Evolutionary conservation across 2,329 filamentous ascomycete genomes (phyloP), one percentile per base, ranked within the genome.

Genomic region (Helotiales sp.): DNA sequence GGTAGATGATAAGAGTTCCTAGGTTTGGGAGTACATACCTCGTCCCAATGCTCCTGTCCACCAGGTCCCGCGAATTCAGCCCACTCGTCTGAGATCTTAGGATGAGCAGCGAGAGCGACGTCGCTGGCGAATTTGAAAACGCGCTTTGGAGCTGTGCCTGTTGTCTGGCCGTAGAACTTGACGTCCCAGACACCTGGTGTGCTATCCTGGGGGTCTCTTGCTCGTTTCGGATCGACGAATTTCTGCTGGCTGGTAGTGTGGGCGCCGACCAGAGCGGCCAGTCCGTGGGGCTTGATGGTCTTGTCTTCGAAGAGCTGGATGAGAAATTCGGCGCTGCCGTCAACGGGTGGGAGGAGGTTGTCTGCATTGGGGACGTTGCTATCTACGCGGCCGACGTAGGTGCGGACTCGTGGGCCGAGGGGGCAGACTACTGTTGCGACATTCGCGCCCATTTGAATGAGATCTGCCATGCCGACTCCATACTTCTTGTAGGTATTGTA

Each of bases 241-340:
- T 78, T 79, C 70, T 87, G 84, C 69, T 78, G 80, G 7, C 82
- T 80, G 7, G 81, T 78, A 2, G 82, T 82, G 74, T 88, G 86
- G 0, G 86, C 85, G 62, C 86, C 86, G 2, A 87, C 71, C 1
- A 88, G 81, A 1, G 86, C 85, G 1, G 84, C 81, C 3, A 87
- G 80, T 61, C 86, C 85, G 80, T 80, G 0, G 82, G 79, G 20
- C 26, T 75, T 78, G 70, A 88, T 85, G 2, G 84, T 86, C 76
- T 88, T 87, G 67, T 82, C 80, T 24, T 77, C 24, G 86, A 30
- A 76, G 75, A 1, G 83, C 75, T 8, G 76, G 77, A 68, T 64
- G 15, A 68, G 77, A 10, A 78, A 79, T n/a, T 82, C 78, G n/a
- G 84, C 82, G n/a, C 76, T 71, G n/a, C 80, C 79, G 1, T 47